phyloP scores from a whole-genome alignment of 768 basidiomycete genomes.

The Boletus barrowsii region DNA sequence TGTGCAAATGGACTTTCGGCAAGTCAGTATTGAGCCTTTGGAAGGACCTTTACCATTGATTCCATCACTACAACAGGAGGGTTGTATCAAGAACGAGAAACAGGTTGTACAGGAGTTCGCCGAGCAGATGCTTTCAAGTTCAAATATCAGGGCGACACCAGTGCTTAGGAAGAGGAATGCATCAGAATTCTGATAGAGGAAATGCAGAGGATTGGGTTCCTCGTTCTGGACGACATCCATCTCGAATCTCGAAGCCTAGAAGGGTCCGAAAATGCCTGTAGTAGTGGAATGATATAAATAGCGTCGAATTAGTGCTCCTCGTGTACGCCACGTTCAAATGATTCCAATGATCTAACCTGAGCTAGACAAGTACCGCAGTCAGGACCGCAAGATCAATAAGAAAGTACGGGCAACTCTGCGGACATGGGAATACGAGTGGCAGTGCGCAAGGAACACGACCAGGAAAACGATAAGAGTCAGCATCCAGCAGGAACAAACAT shows the following conservation, averaged over 20 bases:
- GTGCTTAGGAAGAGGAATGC: slow-evolving; percentile 17
- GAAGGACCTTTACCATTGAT: slow-evolving; percentile 24
- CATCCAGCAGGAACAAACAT: not conserved
- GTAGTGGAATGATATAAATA: no score
- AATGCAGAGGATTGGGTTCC: slow-evolving; percentile 13
- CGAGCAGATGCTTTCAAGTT: not conserved
- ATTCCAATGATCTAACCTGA: not conserved
- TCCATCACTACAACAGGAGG: slow-evolving; percentile 24
- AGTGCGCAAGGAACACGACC: not conserved
- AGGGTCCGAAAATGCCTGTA: no score
- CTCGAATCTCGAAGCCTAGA: no score
- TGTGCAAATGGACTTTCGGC: slow-evolving; percentile 21
- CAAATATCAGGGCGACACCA: slow-evolving; percentile 9
- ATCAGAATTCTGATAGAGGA: slow-evolving; percentile 14
- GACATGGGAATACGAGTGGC: slow-evolving; percentile 3
- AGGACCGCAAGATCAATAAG: not conserved
- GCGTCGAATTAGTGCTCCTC: no score
- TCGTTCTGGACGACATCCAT: slow-evolving; percentile 2
- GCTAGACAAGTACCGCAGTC: not conserved
- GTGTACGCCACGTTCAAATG: no score
- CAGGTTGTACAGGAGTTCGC: slow-evolving; percentile 14
- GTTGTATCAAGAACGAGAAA: slow-evolving; percentile 13
- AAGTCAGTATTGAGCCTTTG: slow-evolving; percentile 11
- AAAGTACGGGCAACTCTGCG: not conserved
- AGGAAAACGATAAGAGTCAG: not conserved